Percentiles rank a stretch among this genome's conserved stretches.
These are phyloP conservation scores for Nematodospora anomalae DNA, from an alignment of 1,139 yeast genomes.

Conservation along the genomic window DNA sequence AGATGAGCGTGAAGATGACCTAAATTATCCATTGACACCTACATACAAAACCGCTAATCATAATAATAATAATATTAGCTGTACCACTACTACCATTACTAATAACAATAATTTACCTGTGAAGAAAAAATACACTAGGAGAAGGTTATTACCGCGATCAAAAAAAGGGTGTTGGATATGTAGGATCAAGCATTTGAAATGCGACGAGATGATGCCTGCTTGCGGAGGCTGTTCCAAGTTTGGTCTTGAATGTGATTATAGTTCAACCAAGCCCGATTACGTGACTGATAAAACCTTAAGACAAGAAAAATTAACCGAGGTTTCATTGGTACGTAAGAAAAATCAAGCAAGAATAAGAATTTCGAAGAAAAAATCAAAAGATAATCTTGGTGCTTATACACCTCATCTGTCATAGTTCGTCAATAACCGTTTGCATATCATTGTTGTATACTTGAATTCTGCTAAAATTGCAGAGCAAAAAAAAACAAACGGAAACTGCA, in stretches of 20 bases:
- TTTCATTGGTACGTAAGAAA: slow-evolving; percentile 32
- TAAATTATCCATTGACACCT: not conserved
- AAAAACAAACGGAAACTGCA: slow-evolving; percentile 1
- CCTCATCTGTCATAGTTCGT: not conserved
- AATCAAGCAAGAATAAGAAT: slow-evolving; percentile 18
- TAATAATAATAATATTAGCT: slow-evolving; percentile 8
- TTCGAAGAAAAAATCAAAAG: slow-evolving; percentile 8
- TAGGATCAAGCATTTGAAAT: slow-evolving; percentile 49
- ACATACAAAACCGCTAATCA: no score
- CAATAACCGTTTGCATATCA: not conserved
- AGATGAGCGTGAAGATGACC: slow-evolving; percentile 1
- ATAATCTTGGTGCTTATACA: not conserved
- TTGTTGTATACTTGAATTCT: slow-evolving; percentile 1
- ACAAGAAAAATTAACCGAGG: slow-evolving; percentile 35
- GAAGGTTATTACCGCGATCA: slow-evolving; percentile 44
- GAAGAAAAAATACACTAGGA: slow-evolving; percentile 39
- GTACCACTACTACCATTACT: slow-evolving; percentile 11
- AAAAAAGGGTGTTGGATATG: slow-evolving; percentile 53
- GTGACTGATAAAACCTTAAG: slow-evolving; percentile 40
- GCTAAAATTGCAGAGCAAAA: no score
- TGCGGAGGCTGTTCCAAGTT: slow-evolving; percentile 42
- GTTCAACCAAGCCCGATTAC: slow-evolving; percentile 41
- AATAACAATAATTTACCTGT: slow-evolving; percentile 8
- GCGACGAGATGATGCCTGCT: slow-evolving; percentile 43
- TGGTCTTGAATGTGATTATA: slow-evolving; percentile 48